phyloP scores from a whole-genome alignment of 805 yeast genomes.

The Kazachstania kunashirensis region DNA sequence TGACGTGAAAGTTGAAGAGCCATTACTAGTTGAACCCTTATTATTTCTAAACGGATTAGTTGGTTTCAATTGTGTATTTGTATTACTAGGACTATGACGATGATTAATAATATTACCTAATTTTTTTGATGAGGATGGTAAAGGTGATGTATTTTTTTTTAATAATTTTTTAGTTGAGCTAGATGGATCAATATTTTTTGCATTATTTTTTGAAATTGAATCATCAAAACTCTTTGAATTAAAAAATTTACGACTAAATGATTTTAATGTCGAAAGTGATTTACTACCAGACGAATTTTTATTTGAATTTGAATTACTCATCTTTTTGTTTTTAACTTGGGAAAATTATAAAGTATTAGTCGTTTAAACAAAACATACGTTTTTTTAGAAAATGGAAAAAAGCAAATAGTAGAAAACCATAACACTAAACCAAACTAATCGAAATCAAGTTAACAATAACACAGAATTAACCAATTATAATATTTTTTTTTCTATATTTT shows the following conservation, averaged over 20 bases:
- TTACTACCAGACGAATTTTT: slow-evolving; percentile 3
- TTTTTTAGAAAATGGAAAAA: too few relatives aligned
- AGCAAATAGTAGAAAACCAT: too few relatives aligned
- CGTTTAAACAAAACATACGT: too few relatives aligned
- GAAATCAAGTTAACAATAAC: too few relatives aligned
- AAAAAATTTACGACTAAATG: slow-evolving; percentile 10
- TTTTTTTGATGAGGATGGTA: background rate
- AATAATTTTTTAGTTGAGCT: slow-evolving; percentile 1
- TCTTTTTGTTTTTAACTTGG: slow-evolving; percentile 1
- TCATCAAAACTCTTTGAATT: slow-evolving; percentile 7
- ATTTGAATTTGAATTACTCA: background rate
- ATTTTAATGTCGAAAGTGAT: slow-evolving; percentile 12
- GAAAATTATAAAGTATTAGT: too few relatives aligned
- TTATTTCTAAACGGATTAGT: too few relatives aligned
- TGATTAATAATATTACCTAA: background rate
- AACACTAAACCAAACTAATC: too few relatives aligned
- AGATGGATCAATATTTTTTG: background rate
- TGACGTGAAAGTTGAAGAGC: too few relatives aligned
- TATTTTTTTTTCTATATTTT: too few relatives aligned
- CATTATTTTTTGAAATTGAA: background rate
- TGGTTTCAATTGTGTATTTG: too few relatives aligned
- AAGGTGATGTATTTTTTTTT: background rate
- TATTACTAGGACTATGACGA: background rate
- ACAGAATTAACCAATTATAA: too few relatives aligned
- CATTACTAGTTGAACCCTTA: too few relatives aligned